A percentile compares a stretch with the other conserved stretches of the same genome.
phyloP scores from a whole-genome alignment of 2,329 filamentous ascomycete species.

The Onygenales sp. region DNA sequence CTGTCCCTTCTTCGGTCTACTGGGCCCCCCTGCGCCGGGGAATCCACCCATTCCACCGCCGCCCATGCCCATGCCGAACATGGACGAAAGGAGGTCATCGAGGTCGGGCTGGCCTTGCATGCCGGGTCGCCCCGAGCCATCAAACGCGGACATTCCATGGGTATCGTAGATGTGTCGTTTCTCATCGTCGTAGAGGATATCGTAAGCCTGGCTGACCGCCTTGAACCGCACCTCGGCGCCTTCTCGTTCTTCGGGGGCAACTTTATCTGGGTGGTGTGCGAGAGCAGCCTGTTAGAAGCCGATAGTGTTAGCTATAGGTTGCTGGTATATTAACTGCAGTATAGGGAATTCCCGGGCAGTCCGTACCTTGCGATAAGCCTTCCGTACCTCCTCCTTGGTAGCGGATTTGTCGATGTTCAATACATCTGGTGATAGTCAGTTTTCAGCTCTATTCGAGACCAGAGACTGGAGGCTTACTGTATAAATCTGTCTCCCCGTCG shows the following conservation, averaged over 20 bases:
- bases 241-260: conserved; percentile 66
- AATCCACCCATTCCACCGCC: conserved; percentile 48
- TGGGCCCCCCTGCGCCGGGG: conserved; percentile 39
- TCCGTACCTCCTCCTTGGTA: conserved; percentile 75
- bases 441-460: background rate
- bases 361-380: conserved; percentile 85
- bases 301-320: conserved; percentile 6
- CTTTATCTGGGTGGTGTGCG: conserved; percentile 90
- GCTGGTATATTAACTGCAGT: background rate
- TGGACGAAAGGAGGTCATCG: conserved; percentile 85
- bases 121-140: conserved; percentile 59
- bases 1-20: conserved; percentile 36
- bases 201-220: conserved; percentile 84
- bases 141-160: conserved; percentile 93
- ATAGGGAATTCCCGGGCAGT: background rate
- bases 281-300: conserved; percentile 58
- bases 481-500: conserved; percentile 49
- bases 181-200: conserved; percentile 92
- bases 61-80: conserved; percentile 57
- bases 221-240: conserved; percentile 88
- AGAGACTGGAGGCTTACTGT: conserved; percentile 47
- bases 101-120: conserved; percentile 59
- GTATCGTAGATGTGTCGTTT: conserved; percentile 87
- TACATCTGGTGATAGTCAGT: conserved; percentile 49
- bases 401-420: conserved; percentile 66